Evolutionary conservation across 305 asterid species (phyloP).

Genomic region (Fraxinus greggii): DNA sequence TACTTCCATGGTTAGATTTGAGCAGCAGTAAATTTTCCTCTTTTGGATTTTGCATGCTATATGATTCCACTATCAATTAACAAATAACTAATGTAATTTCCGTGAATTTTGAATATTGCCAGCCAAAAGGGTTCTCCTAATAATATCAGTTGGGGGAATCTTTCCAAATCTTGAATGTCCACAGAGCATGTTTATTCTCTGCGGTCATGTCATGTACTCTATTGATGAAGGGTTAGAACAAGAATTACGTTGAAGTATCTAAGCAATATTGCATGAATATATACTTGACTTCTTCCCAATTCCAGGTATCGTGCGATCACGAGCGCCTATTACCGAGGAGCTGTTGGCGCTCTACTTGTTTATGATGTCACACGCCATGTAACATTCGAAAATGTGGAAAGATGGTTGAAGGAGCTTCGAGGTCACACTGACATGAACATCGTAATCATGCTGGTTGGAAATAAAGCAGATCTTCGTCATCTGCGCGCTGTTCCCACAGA

Average conservation of each 20-base stretch:
- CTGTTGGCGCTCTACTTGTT: conserved; percentile 56
- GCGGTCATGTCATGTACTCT: background rate
- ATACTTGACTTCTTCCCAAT: background rate
- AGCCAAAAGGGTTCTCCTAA: background rate
- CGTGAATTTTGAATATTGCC: background rate
- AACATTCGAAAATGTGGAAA: conserved; percentile 51
- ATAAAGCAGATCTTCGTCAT: conserved; percentile 64
- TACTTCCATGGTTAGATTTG: background rate
- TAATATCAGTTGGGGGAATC: background rate
- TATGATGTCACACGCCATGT: conserved; percentile 60
- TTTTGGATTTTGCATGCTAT: background rate
- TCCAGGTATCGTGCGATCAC: conserved; percentile 66
- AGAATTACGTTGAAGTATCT: no score
- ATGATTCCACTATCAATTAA: background rate
- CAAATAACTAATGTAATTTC: background rate
- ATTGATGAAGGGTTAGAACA: background rate
- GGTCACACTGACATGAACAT: conserved; percentile 56
- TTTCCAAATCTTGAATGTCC: background rate
- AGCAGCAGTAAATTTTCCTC: background rate
- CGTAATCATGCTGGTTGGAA: conserved; percentile 58
- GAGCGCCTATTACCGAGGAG: conserved; percentile 64
- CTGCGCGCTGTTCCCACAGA: conserved; percentile 44
- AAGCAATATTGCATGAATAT: background rate
- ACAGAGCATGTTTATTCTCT: background rate
- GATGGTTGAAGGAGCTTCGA: conserved; percentile 66